Percentiles rank a stretch among this genome's conserved stretches.
Evolutionary conservation across 2,329 filamentous ascomycete genomes (phyloP).

Genomic region (Thielaviopsis euricoi): DNA sequence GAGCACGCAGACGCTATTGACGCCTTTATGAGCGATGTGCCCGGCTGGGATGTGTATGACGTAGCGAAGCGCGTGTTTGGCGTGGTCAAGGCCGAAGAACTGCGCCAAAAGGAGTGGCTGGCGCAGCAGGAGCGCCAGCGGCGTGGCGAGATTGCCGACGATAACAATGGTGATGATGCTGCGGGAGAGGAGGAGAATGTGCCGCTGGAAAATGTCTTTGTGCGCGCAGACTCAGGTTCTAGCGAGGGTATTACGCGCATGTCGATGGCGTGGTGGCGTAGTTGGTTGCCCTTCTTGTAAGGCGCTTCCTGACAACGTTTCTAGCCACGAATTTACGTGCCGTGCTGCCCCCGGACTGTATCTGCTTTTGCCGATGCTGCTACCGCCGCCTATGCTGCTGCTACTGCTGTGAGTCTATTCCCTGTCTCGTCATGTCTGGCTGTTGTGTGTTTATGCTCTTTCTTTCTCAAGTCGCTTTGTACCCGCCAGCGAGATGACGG

Average conservation of each 20-base stretch:
- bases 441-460: too few relatives aligned
- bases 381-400: too few relatives aligned
- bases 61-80: conserved; percentile 37
- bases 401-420: too few relatives aligned
- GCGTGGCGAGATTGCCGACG: too few relatives aligned
- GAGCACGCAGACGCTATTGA: conserved; percentile 44
- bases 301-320: neutral
- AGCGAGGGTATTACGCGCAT: neutral
- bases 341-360: too few relatives aligned
- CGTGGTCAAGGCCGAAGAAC: conserved; percentile 10
- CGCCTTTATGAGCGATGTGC: conserved; percentile 31
- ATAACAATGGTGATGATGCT: neutral
- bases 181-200: neutral
- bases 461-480: too few relatives aligned
- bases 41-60: conserved; percentile 31
- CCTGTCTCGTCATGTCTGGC: too few relatives aligned
- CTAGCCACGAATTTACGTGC: neutral
- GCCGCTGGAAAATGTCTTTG: neutral
- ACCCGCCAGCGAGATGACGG: too few relatives aligned
- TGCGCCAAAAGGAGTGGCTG: conserved; percentile 9
- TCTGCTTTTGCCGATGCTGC: too few relatives aligned
- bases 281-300: neutral
- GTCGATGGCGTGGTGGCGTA: neutral
- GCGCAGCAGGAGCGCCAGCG: conserved; percentile 3
- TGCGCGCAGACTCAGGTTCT: neutral